These are phyloP conservation scores for Xerocomus brunneocitrinus DNA, from an alignment of 768 basidiomycete genomes.

Conservation along the genomic window DNA sequence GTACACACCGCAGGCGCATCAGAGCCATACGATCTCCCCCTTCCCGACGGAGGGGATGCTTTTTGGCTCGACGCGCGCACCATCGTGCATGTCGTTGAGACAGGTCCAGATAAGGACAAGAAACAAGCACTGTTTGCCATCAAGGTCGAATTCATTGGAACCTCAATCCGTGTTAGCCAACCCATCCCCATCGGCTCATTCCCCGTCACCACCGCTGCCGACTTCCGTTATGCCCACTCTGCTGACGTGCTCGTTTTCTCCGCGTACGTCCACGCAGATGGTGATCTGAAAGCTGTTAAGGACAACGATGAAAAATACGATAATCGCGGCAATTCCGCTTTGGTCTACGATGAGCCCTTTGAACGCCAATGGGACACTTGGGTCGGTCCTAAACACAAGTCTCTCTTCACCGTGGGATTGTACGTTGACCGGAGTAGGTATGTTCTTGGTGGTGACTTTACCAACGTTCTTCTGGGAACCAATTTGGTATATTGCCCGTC, in stretches of 20 bases:
- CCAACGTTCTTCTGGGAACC: conserved; percentile 62
- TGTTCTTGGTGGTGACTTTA: conserved; percentile 48
- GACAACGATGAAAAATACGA: conserved; percentile 70
- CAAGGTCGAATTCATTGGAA: conserved; percentile 43
- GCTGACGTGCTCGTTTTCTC: conserved; percentile 76
- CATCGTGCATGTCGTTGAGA: conserved; percentile 63
- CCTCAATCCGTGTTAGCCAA: conserved; percentile 33
- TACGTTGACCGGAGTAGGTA: conserved; percentile 42
- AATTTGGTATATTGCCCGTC: conserved; percentile 49
- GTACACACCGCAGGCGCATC: conserved; percentile 51
- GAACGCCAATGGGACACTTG: conserved; percentile 81
- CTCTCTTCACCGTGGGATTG: conserved; percentile 69
- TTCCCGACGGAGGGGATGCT: conserved; percentile 64
- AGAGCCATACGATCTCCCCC: conserved; percentile 50
- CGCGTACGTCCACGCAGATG: conserved; percentile 74
- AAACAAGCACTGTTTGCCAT: conserved; percentile 57
- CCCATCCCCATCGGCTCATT: conserved; percentile 54
- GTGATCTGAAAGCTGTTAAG: conserved; percentile 61
- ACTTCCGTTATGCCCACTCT: conserved; percentile 62
- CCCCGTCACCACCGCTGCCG: conserved; percentile 61
- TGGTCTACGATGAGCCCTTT: conserved; percentile 64
- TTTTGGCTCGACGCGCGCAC: conserved; percentile 77
- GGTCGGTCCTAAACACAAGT: conserved; percentile 63
- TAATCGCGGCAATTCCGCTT: conserved; percentile 65
- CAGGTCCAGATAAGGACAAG: conserved; percentile 42